Evolutionary conservation across 2,329 filamentous ascomycete genomes (phyloP).

Genomic region (Exophiala lecanii-corni): DNA sequence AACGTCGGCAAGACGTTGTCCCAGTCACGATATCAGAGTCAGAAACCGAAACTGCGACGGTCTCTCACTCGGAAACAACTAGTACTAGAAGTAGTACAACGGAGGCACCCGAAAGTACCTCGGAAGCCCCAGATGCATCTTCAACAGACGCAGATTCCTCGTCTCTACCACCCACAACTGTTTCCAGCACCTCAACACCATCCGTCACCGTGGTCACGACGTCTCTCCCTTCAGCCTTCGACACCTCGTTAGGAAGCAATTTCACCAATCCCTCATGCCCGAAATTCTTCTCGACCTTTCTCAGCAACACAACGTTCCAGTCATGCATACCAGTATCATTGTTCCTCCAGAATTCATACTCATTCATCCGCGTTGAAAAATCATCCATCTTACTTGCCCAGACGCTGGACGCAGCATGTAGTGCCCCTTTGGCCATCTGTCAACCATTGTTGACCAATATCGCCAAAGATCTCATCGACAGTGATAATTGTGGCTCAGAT

Average conservation of each 20-base stretch:
- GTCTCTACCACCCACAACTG: constrained; percentile 7
- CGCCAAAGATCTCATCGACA: constrained; percentile 59
- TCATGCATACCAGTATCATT: constrained; percentile 79
- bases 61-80: constrained; percentile 8
- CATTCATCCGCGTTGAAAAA: constrained; percentile 75
- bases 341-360: constrained; percentile 74
- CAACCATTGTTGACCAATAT: constrained; percentile 58
- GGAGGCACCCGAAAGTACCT: constrained; percentile 12
- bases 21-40: constrained; percentile 7
- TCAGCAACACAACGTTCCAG: constrained; percentile 62
- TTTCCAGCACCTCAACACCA: constrained; percentile 17
- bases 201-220: constrained; percentile 20
- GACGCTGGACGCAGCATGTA: constrained; percentile 74
- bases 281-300: constrained; percentile 61
- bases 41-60: constrained; percentile 4
- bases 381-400: constrained; percentile 68
- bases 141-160: not conserved
- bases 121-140: constrained; percentile 7
- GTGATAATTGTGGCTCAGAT: constrained; percentile 67
- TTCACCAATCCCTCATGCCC: constrained; percentile 51
- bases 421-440: constrained; percentile 63
- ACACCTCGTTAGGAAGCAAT: constrained; percentile 59
- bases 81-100: constrained; percentile 5
- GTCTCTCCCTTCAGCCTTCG: constrained; percentile 61
- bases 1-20: constrained; percentile 12